phyloP scores from a whole-genome alignment of 176 grass and related monocot genomes.

The Oropetium thomaeum region DNA sequence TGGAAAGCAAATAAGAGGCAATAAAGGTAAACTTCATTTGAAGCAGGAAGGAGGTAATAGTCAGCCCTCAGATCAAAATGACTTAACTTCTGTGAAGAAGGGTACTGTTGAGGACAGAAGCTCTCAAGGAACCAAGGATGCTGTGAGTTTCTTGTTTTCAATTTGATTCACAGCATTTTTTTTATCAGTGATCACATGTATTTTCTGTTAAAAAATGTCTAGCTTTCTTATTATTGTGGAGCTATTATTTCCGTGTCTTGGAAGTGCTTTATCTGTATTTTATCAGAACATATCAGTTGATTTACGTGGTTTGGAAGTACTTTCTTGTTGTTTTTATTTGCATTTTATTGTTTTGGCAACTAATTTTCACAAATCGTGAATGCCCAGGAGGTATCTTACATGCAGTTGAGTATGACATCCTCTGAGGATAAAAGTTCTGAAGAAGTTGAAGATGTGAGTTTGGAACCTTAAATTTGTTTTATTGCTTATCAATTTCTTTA shows the following conservation, averaged over 20 bases:
- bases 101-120: constrained; percentile 33
- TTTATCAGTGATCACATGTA: constrained; percentile 6
- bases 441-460: constrained; percentile 80
- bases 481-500: constrained; percentile 16
- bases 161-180: constrained; percentile 6
- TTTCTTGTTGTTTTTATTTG: background rate
- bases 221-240: constrained; percentile 1
- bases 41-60: constrained; percentile 17
- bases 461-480: constrained; percentile 17
- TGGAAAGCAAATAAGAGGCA: constrained; percentile 6
- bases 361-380: constrained; percentile 12
- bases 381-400: constrained; percentile 20
- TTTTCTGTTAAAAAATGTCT: constrained; percentile 6
- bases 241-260: background rate
- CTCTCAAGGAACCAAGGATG: constrained; percentile 39
- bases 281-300: background rate
- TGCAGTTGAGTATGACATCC: constrained; percentile 18
- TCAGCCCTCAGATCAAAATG: constrained; percentile 5
- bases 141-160: constrained; percentile 55
- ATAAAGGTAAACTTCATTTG: background rate
- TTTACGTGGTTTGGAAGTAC: constrained; percentile 2
- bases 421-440: constrained; percentile 41
- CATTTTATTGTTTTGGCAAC: background rate
- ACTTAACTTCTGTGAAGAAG: constrained; percentile 23
- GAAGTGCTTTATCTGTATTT: constrained; percentile 15